Base-by-base conservation (phyloP, 176 grass and related monocot genomes). In the Musa acuminata region DNA sequence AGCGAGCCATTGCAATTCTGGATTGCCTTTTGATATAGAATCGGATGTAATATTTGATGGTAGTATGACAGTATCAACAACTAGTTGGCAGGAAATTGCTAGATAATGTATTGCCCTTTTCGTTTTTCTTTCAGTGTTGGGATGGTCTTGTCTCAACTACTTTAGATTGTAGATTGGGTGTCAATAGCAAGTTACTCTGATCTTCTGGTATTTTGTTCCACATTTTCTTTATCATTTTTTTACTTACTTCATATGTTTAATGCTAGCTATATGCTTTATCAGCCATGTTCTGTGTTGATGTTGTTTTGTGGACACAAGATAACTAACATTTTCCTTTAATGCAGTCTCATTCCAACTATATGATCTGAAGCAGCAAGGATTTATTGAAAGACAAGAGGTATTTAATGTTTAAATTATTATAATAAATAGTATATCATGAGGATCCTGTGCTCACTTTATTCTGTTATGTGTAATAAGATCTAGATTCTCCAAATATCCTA, bases 371-470 rank as follows among this genome's bases (percentile, higher is more conserved):
- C 93, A 97, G 77, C 93, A 97, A 82, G 90, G 90, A 13, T 97
- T 90, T 86, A 97, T 97, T 82, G 90, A 97, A 83, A 88, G 87
- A 85, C 93, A 90, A 81, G 93, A 97, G 93, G 93, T 97, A 88
- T 26, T 25, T 83, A 72, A 51, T 25, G 17, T 49, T 19, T n/a
- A 17, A 62, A 62, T 71, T 72, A 2, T 10, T 67, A 13, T 13
- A 17, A n/a, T 60, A 60, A 17, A n/a, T 60, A 17, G 57, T 60
- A 60, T 3, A 59, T 20, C 12, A n/a, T 13, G n/a, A 17, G n/a
- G 6, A 13, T 5, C 57, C 13, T 60, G 14, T 60, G 57, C 29
- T 35, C 29, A 35, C 3, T 35, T 35, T 35, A 35, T 35, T 35
- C 29, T 35, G 29, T 35, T 35, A 5, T 4, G 3, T 35, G 29